Percentiles rank a stretch among this genome's conserved stretches.
Evolutionary conservation across 176 grass and related monocot genomes (phyloP).

Genomic region (Musa schizocarpa): DNA sequence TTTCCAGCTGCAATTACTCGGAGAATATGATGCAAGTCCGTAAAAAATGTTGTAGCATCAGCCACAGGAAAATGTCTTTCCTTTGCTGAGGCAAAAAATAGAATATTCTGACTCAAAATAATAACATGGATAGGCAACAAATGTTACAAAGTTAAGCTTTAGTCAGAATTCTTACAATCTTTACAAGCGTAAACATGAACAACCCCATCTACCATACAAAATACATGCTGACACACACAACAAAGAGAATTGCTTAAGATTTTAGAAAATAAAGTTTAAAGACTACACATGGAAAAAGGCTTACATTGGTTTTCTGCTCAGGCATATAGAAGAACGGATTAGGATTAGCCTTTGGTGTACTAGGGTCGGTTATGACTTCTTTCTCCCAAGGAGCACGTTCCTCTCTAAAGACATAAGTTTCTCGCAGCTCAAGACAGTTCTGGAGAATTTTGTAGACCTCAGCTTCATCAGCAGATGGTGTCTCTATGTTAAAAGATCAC

Average conservation of each 20-base stretch:
- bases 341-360: slow-evolving; percentile 79
- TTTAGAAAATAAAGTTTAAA: background rate
- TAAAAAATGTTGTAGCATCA: slow-evolving; percentile 93
- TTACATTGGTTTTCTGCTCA: slow-evolving; percentile 74
- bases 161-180: slow-evolving; percentile 56
- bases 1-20: slow-evolving; percentile 75
- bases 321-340: slow-evolving; percentile 62
- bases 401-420: slow-evolving; percentile 79
- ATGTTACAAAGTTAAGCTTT: slow-evolving; percentile 2
- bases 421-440: slow-evolving; percentile 79
- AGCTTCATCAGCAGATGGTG: slow-evolving; percentile 68
- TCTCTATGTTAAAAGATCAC: slow-evolving; percentile 37
- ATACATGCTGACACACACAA: slow-evolving; percentile 49
- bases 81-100: slow-evolving; percentile 42
- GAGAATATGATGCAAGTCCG: slow-evolving; percentile 90
- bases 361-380: slow-evolving; percentile 80
- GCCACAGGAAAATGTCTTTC: slow-evolving; percentile 69
- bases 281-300: slow-evolving; percentile 1
- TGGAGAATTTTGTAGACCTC: slow-evolving; percentile 81
- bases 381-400: slow-evolving; percentile 90
- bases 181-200: slow-evolving; percentile 77
- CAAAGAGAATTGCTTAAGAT: background rate
- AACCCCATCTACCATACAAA: slow-evolving; percentile 86
- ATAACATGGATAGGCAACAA: slow-evolving; percentile 15
- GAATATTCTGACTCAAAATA: background rate